Evolutionary conservation across 208 protist species (phyloP), one percentile per base, ranked within the genome.

Genomic region (Leishmania martiniquensis): DNA sequence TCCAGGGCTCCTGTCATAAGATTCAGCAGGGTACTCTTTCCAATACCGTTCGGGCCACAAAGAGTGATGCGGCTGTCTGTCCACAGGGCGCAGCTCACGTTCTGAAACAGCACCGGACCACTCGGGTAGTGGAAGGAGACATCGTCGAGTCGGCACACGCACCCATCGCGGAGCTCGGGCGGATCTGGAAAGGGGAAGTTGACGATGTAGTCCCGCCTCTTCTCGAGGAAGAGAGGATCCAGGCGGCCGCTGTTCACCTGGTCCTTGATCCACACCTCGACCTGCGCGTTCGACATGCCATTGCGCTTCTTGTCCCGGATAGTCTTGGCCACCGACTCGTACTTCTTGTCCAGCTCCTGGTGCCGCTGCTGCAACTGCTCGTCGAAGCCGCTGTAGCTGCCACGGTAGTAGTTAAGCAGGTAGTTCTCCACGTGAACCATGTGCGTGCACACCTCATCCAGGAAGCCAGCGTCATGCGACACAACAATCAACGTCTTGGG

Each of bases 401-500:
- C 94, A 42, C 84, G 85, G 84, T 97, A 98, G 81, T 96, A 97
- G 70, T 89, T 91, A 13, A 99, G 92, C 77, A 94, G 89, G 83
- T 95, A 86, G 80, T 94, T 92, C 75, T 97, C 89, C 49, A 99
- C 90, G 85, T 98, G 92, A 42, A 98, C 88, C 80, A 98, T 98
- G 89, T 99, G 88, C 67, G 91, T 98, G 84, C 94, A 98, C 22
- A 99, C 98, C 55, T 88, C 83, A 83, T 99, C 97, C 37, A 99
- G 84, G 79, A 99, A 99, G 66, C 94, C 89, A 32, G 96, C 94
- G 82, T 99, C 97, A 89, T 99, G 99, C 52, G 97, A 99, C 37
- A 99, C 98, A 39, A 99, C 92, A 37, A 99, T 81, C 5, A 99
- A 82, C 51, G 87, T 96, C 85, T 98, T 98, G 34, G 93, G 92